Evolutionary conservation across 192 early-diverging fungal species (phyloP).

Genomic region (Coemansia sp.): DNA sequence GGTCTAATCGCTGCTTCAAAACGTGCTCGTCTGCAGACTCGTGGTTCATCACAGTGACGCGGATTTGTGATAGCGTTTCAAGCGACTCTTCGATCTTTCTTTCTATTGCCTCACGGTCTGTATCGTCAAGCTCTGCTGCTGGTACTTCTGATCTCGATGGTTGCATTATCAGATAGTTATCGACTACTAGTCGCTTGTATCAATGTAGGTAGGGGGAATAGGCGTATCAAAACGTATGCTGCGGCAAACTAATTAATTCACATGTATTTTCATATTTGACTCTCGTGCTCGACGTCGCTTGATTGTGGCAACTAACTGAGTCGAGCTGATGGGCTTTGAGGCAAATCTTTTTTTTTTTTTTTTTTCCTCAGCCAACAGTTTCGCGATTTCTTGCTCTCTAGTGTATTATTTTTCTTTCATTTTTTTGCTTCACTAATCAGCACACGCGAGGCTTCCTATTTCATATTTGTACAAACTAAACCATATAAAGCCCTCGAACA

Average conservation of each 20-base stretch:
- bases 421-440: not conserved
- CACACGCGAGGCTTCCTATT: not conserved
- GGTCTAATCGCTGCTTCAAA: constrained; percentile 46
- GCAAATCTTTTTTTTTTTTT: constrained; percentile 3
- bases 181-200: not conserved
- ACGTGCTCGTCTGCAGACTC: constrained; percentile 48
- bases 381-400: not conserved
- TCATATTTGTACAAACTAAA: constrained; percentile 8
- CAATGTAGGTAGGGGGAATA: too few relatives aligned
- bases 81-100: constrained; percentile 43
- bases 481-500: not conserved
- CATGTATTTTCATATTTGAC: not conserved
- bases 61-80: constrained; percentile 50
- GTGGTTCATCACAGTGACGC: constrained; percentile 46
- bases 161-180: constrained; percentile 14
- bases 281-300: not conserved
- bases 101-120: constrained; percentile 39
- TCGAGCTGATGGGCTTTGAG: not conserved
- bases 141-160: constrained; percentile 10
- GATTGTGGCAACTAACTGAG: not conserved
- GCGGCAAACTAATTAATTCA: not conserved
- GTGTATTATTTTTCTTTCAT: constrained; percentile 3
- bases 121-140: constrained; percentile 34
- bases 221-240: not conserved
- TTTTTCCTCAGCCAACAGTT: not conserved